A percentile compares a stretch with the other conserved stretches of the same genome.
phyloP scores from a whole-genome alignment of 202 grass and related monocot genomes.

The Dendrocalamus latiflorus region DNA sequence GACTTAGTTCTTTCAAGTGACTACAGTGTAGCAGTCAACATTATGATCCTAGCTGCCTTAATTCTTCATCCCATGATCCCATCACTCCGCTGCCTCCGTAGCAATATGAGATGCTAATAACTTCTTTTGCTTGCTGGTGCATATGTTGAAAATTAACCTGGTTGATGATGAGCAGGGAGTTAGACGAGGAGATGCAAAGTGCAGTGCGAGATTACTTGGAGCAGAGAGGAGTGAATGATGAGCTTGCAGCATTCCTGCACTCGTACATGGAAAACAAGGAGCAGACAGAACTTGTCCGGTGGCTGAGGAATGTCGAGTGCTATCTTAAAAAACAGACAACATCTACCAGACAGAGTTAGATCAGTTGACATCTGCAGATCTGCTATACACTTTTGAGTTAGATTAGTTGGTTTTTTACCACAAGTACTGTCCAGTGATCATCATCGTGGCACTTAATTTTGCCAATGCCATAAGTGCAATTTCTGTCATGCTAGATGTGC shows the following conservation, averaged over 20 bases:
- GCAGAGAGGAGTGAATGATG: conserved; percentile 69
- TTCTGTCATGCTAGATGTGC: not conserved
- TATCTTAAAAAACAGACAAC: conserved; percentile 41
- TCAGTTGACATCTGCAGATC: too few relatives aligned
- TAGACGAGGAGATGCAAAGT: conserved; percentile 79
- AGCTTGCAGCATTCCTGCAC: conserved; percentile 67
- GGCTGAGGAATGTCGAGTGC: conserved; percentile 44
- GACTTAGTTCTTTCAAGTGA: not conserved
- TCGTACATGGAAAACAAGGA: conserved; percentile 66
- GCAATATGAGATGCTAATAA: not conserved
- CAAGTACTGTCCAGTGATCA: not conserved
- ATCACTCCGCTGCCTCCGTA: not conserved
- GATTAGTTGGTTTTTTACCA: not conserved
- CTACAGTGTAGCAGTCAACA: not conserved
- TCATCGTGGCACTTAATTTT: not conserved
- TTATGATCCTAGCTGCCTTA: not conserved
- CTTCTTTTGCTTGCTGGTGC: not conserved
- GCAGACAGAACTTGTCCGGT: conserved; percentile 54
- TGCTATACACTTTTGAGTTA: not conserved
- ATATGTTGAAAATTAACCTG: conserved; percentile 12
- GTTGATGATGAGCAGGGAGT: conserved; percentile 47
- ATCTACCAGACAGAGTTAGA: too few relatives aligned
- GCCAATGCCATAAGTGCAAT: not conserved
- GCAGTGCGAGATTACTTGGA: conserved; percentile 57
- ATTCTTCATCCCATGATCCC: not conserved